Evolutionary conservation across 2,329 filamentous ascomycete species (phyloP).

Genomic region (Aspergillaceae sp.): DNA sequence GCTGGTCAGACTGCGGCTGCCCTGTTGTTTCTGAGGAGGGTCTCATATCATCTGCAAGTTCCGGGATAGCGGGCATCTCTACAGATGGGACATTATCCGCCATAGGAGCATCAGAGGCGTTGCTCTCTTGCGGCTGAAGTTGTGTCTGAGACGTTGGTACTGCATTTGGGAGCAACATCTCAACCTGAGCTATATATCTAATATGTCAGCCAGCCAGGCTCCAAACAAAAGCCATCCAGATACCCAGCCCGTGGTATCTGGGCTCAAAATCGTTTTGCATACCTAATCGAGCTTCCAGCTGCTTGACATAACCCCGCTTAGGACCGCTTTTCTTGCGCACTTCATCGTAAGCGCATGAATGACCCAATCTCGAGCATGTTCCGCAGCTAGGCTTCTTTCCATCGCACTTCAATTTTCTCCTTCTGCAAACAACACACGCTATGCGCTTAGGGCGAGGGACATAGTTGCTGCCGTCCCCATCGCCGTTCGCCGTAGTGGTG

Average conservation of each 20-base stretch:
- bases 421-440: constrained; percentile 88
- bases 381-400: constrained; percentile 75
- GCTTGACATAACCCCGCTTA: constrained; percentile 90
- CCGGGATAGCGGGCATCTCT: constrained; percentile 15
- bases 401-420: constrained; percentile 86
- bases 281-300: constrained; percentile 87
- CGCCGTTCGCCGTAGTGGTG: constrained; percentile 32
- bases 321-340: constrained; percentile 89
- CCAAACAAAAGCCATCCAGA: not conserved
- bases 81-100: constrained; percentile 24
- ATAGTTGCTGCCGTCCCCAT: constrained; percentile 40
- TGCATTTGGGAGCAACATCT: constrained; percentile 58
- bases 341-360: constrained; percentile 85
- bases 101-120: constrained; percentile 13
- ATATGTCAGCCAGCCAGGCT: constrained; percentile 6
- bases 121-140: constrained; percentile 17
- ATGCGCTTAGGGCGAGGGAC: constrained; percentile 82
- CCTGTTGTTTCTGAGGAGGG: constrained; percentile 17
- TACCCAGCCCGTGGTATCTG: too few species aligned
- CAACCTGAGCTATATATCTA: constrained; percentile 66
- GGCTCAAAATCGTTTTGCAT: constrained; percentile 27
- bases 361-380: constrained; percentile 77
- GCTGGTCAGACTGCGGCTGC: constrained; percentile 13
- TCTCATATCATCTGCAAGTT: constrained; percentile 13
- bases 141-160: constrained; percentile 15